phyloP scores from a whole-genome alignment of 768 basidiomycete genomes.

The Lactifluus volemus region DNA sequence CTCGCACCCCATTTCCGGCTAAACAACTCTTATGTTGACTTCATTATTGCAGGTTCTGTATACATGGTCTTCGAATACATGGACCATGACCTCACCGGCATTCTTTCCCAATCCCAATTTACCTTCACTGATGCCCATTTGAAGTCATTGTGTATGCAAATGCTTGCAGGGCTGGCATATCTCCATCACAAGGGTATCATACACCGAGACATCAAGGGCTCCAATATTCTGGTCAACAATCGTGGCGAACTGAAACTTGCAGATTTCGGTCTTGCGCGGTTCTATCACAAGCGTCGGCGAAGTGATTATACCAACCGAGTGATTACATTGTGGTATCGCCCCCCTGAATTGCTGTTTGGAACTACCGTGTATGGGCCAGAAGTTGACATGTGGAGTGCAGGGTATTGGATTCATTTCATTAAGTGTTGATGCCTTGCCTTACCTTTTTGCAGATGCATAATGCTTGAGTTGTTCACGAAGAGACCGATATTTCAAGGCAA shows the following conservation, averaged over 20 bases:
- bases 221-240: slow-evolving; percentile 91
- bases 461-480: slow-evolving; percentile 93
- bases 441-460: slow-evolving; percentile 71
- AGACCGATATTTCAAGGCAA: slow-evolving; percentile 97
- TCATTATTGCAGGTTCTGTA: slow-evolving; percentile 58
- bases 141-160: slow-evolving; percentile 93
- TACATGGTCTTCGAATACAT: slow-evolving; percentile 99
- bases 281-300: slow-evolving; percentile 84
- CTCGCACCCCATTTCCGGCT: not conserved
- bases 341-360: slow-evolving; percentile 90
- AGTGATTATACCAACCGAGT: slow-evolving; percentile 99
- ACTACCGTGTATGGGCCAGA: slow-evolving; percentile 95
- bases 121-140: slow-evolving; percentile 78
- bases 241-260: slow-evolving; percentile 90
- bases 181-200: slow-evolving; percentile 94
- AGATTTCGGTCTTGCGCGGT: slow-evolving; percentile 94
- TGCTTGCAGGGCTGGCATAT: slow-evolving; percentile 91
- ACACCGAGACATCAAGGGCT: slow-evolving; percentile 98
- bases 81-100: slow-evolving; percentile 96
- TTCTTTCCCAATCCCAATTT: slow-evolving; percentile 87
- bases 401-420: slow-evolving; percentile 40
- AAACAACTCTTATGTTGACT: slow-evolving; percentile 8
- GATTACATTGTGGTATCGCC: slow-evolving; percentile 97
- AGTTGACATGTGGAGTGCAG: slow-evolving; percentile 99
- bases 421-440: not conserved